phyloP scores from a whole-genome alignment of 768 basidiomycete species.

The Podaxis carcinomalis region DNA sequence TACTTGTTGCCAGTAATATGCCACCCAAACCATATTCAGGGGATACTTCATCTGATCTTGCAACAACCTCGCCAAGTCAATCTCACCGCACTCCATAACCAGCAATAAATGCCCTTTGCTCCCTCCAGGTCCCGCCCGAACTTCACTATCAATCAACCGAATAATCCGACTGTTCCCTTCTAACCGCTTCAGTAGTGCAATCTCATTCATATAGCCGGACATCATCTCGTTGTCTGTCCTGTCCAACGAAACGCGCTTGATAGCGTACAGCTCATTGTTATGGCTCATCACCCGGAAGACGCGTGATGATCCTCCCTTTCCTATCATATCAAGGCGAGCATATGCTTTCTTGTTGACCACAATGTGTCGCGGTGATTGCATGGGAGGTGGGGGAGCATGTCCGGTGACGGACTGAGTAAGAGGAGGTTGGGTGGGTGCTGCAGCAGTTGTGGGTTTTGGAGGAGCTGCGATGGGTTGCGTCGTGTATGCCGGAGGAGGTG shows the following conservation, averaged over 20 bases:
- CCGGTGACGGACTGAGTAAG: neutral
- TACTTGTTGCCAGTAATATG: slow-evolving; percentile 97
- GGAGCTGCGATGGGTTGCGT: slow-evolving; percentile 28
- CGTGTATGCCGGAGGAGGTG: slow-evolving; percentile 23
- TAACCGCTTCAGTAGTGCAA: slow-evolving; percentile 88
- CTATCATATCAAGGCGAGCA: slow-evolving; percentile 82
- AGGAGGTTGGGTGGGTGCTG: slow-evolving; percentile 16
- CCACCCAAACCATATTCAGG: slow-evolving; percentile 90
- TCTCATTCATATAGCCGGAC: slow-evolving; percentile 94
- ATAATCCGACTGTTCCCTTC: slow-evolving; percentile 92
- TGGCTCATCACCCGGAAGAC: slow-evolving; percentile 88
- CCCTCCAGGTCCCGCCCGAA: slow-evolving; percentile 66
- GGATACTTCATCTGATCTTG: slow-evolving; percentile 81
- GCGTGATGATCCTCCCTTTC: slow-evolving; percentile 92
- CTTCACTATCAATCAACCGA: slow-evolving; percentile 85
- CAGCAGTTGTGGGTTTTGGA: slow-evolving; percentile 24
- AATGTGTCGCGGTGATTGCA: slow-evolving; percentile 33
- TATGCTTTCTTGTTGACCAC: slow-evolving; percentile 83
- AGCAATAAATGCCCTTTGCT: slow-evolving; percentile 75
- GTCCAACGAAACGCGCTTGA: slow-evolving; percentile 91
- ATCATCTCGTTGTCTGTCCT: slow-evolving; percentile 87
- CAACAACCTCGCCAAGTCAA: slow-evolving; percentile 82
- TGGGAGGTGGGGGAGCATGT: slow-evolving; percentile 18
- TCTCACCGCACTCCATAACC: slow-evolving; percentile 97
- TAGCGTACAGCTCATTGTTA: slow-evolving; percentile 74